These are phyloP conservation scores for Suillus sp. DNA, from an alignment of 768 basidiomycete genomes.

Conservation along the genomic window DNA sequence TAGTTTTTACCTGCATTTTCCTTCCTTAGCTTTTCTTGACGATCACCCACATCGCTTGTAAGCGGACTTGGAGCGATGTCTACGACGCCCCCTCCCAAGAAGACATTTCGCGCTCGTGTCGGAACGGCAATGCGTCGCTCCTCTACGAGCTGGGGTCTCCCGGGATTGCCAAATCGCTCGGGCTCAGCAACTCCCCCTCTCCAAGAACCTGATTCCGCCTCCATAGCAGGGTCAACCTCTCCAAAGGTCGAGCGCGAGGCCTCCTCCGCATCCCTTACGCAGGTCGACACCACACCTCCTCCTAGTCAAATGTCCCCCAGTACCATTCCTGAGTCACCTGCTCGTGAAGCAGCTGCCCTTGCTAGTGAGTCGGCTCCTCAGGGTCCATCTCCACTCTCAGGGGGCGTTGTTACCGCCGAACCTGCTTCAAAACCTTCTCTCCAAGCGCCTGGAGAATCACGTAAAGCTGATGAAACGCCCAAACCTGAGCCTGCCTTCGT, in stretches of 20 bases:
- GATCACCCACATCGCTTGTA: neutral
- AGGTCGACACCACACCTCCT: slow-evolving; percentile 36
- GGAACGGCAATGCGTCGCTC: slow-evolving; percentile 62
- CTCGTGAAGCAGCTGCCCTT: slow-evolving; percentile 52
- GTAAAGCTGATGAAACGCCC: slow-evolving; percentile 4
- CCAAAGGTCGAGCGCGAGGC: slow-evolving; percentile 32
- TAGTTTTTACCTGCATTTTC: neutral
- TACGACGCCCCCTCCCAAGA: slow-evolving; percentile 38
- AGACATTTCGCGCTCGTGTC: slow-evolving; percentile 59
- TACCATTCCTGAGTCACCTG: slow-evolving; percentile 72
- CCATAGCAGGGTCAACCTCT: slow-evolving; percentile 29
- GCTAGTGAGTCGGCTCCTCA: slow-evolving; percentile 33
- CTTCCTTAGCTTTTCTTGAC: slow-evolving; percentile 15
- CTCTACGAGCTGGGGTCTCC: slow-evolving; percentile 54
- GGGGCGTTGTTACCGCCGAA: slow-evolving; percentile 26
- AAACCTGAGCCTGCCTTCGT: slow-evolving; percentile 19
- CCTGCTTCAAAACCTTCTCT: slow-evolving; percentile 17
- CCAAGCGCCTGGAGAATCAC: slow-evolving; percentile 11
- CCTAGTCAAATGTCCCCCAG: slow-evolving; percentile 40
- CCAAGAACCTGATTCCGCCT: slow-evolving; percentile 31
- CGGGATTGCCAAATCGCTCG: slow-evolving; percentile 34
- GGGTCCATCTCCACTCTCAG: slow-evolving; percentile 48
- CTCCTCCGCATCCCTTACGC: slow-evolving; percentile 33
- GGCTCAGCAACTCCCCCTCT: slow-evolving; percentile 28
- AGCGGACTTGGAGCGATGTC: slow-evolving; percentile 27